Percentiles rank a stretch among this genome's conserved stretches.
phyloP scores from a whole-genome alignment of 1,284 basidiomycete genomes.

The Chiua sp. region DNA sequence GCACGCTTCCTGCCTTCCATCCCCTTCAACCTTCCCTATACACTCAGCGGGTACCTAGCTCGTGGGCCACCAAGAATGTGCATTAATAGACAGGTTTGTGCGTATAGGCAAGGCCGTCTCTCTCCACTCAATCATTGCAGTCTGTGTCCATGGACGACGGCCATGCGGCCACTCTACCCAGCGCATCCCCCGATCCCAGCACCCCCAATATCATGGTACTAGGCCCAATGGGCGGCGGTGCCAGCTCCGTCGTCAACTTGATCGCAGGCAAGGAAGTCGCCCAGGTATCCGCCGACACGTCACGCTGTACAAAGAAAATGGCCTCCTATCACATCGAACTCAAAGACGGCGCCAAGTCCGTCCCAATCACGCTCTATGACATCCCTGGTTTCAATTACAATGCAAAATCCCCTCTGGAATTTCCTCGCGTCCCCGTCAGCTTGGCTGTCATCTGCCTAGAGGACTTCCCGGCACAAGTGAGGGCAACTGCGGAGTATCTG shows the following conservation, averaged over 20 bases:
- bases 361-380: slow-evolving; percentile 29
- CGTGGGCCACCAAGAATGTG: slow-evolving; percentile 17
- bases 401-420: slow-evolving; percentile 21
- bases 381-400: slow-evolving; percentile 26
- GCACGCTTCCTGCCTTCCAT: neutral
- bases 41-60: neutral
- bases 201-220: slow-evolving; percentile 28
- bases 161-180: neutral
- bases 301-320: slow-evolving; percentile 23
- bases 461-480: slow-evolving; percentile 27
- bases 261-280: slow-evolving; percentile 26
- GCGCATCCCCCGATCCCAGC: slow-evolving; percentile 6
- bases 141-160: slow-evolving; percentile 7
- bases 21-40: neutral
- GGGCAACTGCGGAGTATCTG: slow-evolving; percentile 25
- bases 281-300: slow-evolving; percentile 20
- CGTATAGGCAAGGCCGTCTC: neutral
- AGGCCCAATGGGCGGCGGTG: slow-evolving; percentile 30
- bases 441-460: slow-evolving; percentile 29
- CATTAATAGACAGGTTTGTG: slow-evolving; percentile 22
- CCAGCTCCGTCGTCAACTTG: slow-evolving; percentile 32
- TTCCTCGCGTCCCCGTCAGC: slow-evolving; percentile 25
- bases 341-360: slow-evolving; percentile 4
- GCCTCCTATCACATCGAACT: slow-evolving; percentile 22
- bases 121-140: slow-evolving; percentile 13